Conservation (phyloP, 192 early-diverging fungal genomes). For the Podila clonocystis region DNA sequence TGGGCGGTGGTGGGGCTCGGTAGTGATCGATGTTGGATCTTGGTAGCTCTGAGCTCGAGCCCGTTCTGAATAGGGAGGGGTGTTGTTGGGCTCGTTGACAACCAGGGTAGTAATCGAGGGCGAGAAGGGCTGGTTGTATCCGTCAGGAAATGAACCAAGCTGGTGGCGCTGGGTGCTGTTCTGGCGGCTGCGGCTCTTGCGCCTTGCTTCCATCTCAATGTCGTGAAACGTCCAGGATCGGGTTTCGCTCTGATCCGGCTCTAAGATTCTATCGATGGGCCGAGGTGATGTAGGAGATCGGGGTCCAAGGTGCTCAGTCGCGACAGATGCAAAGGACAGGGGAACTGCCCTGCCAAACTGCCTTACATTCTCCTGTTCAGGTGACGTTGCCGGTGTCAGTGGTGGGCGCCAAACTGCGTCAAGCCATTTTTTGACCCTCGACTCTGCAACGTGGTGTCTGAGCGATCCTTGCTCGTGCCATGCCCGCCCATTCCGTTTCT, state of each 20-base stretch:
- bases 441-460: slow-evolving; percentile 48
- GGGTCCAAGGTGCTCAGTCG: not conserved
- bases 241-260: slow-evolving; percentile 1
- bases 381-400: slow-evolving; percentile 32
- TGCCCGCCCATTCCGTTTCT: slow-evolving; percentile 20
- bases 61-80: not conserved
- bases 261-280: not conserved
- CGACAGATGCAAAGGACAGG: not conserved
- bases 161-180: slow-evolving; percentile 13
- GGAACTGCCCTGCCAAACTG: slow-evolving; percentile 26
- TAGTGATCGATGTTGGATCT: not conserved
- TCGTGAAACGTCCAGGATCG: slow-evolving; percentile 28
- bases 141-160: not conserved
- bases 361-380: slow-evolving; percentile 27
- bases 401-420: slow-evolving; percentile 38
- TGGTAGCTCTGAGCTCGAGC: slow-evolving; percentile 14
- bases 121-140: not conserved
- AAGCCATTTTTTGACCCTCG: slow-evolving; percentile 44
- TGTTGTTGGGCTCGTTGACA: slow-evolving; percentile 1
- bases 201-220: slow-evolving; percentile 36
- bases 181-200: slow-evolving; percentile 42
- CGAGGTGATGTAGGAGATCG: too few species aligned
- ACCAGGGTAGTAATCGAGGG: not conserved
- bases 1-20: not conserved
- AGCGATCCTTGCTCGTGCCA: slow-evolving; percentile 51